phyloP scores from a whole-genome alignment of 2,329 filamentous ascomycete genomes.

The Lachnellula arida region DNA sequence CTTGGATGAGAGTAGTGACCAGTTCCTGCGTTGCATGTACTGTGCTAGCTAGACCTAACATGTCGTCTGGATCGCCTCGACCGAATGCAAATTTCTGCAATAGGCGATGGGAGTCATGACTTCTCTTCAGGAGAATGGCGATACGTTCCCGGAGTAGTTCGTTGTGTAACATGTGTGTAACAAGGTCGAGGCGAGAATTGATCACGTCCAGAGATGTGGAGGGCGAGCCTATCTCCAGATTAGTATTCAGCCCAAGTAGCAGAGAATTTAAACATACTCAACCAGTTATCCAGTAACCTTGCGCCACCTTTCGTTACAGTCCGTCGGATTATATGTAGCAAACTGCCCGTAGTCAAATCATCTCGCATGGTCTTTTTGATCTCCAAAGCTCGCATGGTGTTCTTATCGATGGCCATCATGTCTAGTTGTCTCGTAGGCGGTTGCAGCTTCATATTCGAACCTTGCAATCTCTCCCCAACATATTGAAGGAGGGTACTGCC shows the following conservation, averaged over 20 bases:
- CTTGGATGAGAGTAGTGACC: conserved; percentile 40
- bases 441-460: conserved; percentile 74
- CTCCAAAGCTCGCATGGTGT: conserved; percentile 83
- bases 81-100: conserved; percentile 93
- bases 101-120: conserved; percentile 81
- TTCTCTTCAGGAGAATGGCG: conserved; percentile 62
- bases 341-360: conserved; percentile 70
- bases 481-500: conserved; percentile 82
- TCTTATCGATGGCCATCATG: conserved; percentile 87
- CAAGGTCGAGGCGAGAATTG: conserved; percentile 73
- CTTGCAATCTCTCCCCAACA: conserved; percentile 72
- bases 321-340: conserved; percentile 82
- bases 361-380: conserved; percentile 84
- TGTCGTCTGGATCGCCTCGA: conserved; percentile 85
- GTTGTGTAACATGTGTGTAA: conserved; percentile 66
- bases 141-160: conserved; percentile 66
- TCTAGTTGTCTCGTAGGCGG: conserved; percentile 74
- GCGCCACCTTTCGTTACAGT: conserved; percentile 92
- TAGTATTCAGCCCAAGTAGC: conserved; percentile 5
- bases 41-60: conserved; percentile 77
- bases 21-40: conserved; percentile 70
- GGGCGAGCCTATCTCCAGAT: conserved; percentile 55
- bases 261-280: conserved; percentile 48
- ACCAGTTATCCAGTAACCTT: conserved; percentile 74
- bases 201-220: conserved; percentile 83